phyloP scores from a whole-genome alignment of 257 asterid genomes.

The Primulina eburnea region DNA sequence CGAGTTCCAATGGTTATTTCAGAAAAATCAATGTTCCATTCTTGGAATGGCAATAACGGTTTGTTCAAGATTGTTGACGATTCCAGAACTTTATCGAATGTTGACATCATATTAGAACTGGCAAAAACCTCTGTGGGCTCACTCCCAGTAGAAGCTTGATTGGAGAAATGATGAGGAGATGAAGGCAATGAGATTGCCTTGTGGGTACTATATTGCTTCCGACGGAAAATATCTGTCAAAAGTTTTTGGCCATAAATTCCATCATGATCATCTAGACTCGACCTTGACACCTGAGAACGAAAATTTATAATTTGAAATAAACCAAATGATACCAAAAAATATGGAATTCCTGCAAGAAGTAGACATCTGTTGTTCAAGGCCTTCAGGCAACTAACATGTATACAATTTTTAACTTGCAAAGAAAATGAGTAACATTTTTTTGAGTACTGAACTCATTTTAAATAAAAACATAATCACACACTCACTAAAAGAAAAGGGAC shows the following conservation, averaged over 20 bases:
- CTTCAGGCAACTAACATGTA: not conserved
- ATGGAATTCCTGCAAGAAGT: not conserved
- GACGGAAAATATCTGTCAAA: conserved; percentile 37
- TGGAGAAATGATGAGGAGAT: conserved; percentile 60
- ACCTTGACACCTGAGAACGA: conserved; percentile 58
- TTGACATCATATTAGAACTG: conserved; percentile 52
- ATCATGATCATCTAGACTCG: conserved; percentile 55
- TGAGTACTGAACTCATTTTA: not conserved
- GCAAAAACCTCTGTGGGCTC: conserved; percentile 37
- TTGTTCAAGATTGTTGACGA: conserved; percentile 64
- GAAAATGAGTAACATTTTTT: not conserved
- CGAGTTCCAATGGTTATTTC: conserved; percentile 80
- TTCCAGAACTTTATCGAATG: conserved; percentile 62
- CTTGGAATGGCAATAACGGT: conserved; percentile 76
- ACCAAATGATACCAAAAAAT: conserved; percentile 3
- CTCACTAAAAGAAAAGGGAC: not conserved
- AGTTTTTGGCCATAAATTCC: conserved; percentile 44
- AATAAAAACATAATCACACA: not conserved
- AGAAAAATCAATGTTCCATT: conserved; percentile 86
- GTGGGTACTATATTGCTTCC: conserved; percentile 50
- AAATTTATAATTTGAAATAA: conserved; percentile 15
- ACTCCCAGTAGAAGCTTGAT: conserved; percentile 46
- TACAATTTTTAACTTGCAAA: not conserved
- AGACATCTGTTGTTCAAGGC: not conserved
- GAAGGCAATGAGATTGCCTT: conserved; percentile 85